A percentile compares a stretch with the other conserved stretches of the same genome.
phyloP scores from a whole-genome alignment of 371 early-diverging fungal genomes.

The Phascolomyces articulosus region DNA sequence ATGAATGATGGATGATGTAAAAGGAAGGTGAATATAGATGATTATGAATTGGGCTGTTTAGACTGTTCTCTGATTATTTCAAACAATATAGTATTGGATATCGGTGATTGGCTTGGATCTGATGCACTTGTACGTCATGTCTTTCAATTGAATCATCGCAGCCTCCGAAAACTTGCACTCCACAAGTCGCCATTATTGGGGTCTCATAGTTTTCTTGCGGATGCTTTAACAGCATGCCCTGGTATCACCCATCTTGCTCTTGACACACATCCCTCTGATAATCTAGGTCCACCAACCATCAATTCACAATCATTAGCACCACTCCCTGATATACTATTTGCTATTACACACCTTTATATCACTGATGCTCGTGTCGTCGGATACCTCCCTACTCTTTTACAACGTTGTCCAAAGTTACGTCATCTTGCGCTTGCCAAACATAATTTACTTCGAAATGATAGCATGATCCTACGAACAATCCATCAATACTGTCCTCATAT shows the following conservation, averaged over 20 bases:
- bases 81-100: neutral
- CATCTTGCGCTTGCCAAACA: neutral
- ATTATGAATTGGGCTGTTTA: no score
- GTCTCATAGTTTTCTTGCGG: neutral
- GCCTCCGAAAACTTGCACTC: neutral
- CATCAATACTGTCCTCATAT: conserved; percentile 1
- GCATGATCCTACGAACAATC: neutral
- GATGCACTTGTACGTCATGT: neutral
- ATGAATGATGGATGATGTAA: neutral
- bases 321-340: neutral
- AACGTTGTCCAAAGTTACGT: neutral
- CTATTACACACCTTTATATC: neutral
- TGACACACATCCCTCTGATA: conserved; percentile 2
- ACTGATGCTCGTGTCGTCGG: conserved; percentile 1
- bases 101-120: neutral
- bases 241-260: neutral
- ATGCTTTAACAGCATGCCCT: neutral
- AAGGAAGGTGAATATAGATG: no score
- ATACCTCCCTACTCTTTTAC: neutral
- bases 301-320: neutral
- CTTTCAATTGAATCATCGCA: neutral
- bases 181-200: conserved; percentile 2
- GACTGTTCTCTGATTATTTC: no score
- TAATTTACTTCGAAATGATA: neutral
- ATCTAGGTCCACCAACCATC: neutral